These are phyloP conservation scores for Aureobasidium sp. DNA, from an alignment of 2,329 filamentous ascomycete species.

Conservation along the genomic window DNA sequence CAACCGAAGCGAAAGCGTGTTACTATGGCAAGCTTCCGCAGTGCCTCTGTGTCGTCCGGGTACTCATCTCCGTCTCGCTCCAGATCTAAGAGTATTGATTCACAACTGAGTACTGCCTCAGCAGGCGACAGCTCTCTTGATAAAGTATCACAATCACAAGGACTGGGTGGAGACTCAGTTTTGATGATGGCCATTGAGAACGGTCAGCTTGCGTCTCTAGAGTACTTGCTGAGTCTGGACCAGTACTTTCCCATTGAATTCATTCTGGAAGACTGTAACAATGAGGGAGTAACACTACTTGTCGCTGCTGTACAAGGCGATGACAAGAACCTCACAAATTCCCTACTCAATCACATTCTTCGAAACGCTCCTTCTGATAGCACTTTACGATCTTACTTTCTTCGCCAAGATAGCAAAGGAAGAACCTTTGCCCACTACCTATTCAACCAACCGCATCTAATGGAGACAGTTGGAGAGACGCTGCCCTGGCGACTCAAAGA, in stretches of 20 bases:
- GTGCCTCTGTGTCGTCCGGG: conserved; percentile 77
- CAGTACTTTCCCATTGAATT: conserved; percentile 65
- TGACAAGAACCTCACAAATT: conserved; percentile 63
- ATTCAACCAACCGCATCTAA: conserved; percentile 79
- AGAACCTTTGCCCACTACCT: conserved; percentile 92
- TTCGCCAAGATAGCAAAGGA: conserved; percentile 71
- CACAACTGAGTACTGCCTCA: conserved; percentile 47
- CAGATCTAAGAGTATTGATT: conserved; percentile 67
- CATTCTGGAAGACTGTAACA: conserved; percentile 76
- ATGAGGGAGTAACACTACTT: conserved; percentile 79
- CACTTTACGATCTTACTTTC: conserved; percentile 59
- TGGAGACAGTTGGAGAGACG: conserved; percentile 64
- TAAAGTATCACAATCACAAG: conserved; percentile 63
- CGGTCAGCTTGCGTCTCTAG: conserved; percentile 61
- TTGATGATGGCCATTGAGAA: conserved; percentile 49
- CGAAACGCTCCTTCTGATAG: conserved; percentile 44
- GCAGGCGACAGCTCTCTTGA: conserved; percentile 71
- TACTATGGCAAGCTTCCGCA: conserved; percentile 67
- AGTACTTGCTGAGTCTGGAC: conserved; percentile 68
- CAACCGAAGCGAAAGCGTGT: conserved; percentile 61
- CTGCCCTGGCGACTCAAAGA: conserved; percentile 87
- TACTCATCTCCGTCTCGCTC: conserved; percentile 66
- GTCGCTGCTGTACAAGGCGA: conserved; percentile 86
- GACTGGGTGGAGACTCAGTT: conserved; percentile 67
- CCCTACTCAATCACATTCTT: conserved; percentile 64